Conservation (phyloP, 495 filamentous ascomycete genomes). For the Hypomontagnella monticulosa region DNA sequence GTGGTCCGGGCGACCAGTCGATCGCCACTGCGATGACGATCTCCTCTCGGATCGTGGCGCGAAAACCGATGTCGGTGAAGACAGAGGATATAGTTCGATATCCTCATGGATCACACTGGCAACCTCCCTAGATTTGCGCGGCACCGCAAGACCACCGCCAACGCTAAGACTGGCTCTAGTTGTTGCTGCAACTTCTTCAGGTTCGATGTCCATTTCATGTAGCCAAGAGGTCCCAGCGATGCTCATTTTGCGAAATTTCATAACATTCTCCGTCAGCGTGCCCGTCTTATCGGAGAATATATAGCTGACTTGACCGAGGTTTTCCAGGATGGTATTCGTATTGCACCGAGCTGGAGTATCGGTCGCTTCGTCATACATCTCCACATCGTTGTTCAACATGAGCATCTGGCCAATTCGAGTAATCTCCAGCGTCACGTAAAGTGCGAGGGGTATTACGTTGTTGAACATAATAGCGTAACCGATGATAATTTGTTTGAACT, state of each 20-base stretch:
- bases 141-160: slow-evolving; percentile 10
- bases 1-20: slow-evolving; percentile 51
- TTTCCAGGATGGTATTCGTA: slow-evolving; percentile 92
- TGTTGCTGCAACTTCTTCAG: slow-evolving; percentile 40
- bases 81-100: slow-evolving; percentile 42
- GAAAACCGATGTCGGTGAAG: slow-evolving; percentile 31
- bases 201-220: slow-evolving; percentile 76
- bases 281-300: slow-evolving; percentile 96
- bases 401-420: slow-evolving; percentile 88
- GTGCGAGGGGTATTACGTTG: slow-evolving; percentile 87
- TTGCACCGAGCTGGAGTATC: slow-evolving; percentile 86
- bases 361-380: slow-evolving; percentile 88
- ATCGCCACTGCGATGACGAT: slow-evolving; percentile 51
- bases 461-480: slow-evolving; percentile 91
- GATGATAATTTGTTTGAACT: slow-evolving; percentile 81
- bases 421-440: slow-evolving; percentile 91
- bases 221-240: slow-evolving; percentile 87
- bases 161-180: slow-evolving; percentile 12
- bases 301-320: slow-evolving; percentile 89
- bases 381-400: slow-evolving; percentile 75
- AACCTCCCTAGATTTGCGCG: slow-evolving; percentile 37
- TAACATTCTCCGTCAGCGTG: slow-evolving; percentile 89
- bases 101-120: slow-evolving; percentile 43
- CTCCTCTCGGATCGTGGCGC: slow-evolving; percentile 38
- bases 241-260: slow-evolving; percentile 91